A percentile compares a stretch with the other conserved stretches of the same genome.
phyloP scores from a whole-genome alignment of 1,284 basidiomycete genomes.

The Irpex sp. region DNA sequence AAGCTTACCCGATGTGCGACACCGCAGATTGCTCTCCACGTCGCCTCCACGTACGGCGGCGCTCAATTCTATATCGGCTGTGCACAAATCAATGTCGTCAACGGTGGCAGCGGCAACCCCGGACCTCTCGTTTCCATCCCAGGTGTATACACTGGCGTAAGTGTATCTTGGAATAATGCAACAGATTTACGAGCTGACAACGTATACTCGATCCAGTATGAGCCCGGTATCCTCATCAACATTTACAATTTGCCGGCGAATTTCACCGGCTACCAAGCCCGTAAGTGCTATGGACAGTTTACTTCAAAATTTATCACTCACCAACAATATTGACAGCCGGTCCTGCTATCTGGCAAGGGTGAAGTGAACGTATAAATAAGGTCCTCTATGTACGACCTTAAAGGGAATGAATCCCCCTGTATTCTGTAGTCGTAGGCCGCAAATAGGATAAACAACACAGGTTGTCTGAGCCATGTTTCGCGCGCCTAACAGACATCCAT shows the following conservation, averaged over 20 bases:
- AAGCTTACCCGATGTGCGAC: neutral
- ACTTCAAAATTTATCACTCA: neutral
- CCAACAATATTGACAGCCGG: slow-evolving; percentile 8
- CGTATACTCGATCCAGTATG: slow-evolving; percentile 10
- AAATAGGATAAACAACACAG: too few species aligned
- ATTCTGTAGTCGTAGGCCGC: too few species aligned
- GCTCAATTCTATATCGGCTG: slow-evolving; percentile 28
- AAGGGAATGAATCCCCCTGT: too few species aligned
- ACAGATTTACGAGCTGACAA: neutral
- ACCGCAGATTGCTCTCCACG: slow-evolving; percentile 21
- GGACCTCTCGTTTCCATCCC: slow-evolving; percentile 32
- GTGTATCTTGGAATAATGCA: neutral
- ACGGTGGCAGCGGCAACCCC: slow-evolving; percentile 32
- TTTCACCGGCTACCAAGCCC: slow-evolving; percentile 16
- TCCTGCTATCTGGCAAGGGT: slow-evolving; percentile 18
- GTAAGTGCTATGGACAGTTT: slow-evolving; percentile 5
- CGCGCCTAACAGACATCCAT: too few species aligned
- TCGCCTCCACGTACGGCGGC: slow-evolving; percentile 22
- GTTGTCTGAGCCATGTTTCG: too few species aligned
- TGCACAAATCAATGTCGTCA: slow-evolving; percentile 31
- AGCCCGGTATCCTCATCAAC: slow-evolving; percentile 25
- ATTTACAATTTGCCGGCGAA: slow-evolving; percentile 23
- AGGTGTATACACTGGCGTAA: slow-evolving; percentile 32
- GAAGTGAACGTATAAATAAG: neutral
- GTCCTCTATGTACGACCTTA: too few species aligned